phyloP scores from a whole-genome alignment of 139 green algal species.

The Haematococcus lacustris region DNA sequence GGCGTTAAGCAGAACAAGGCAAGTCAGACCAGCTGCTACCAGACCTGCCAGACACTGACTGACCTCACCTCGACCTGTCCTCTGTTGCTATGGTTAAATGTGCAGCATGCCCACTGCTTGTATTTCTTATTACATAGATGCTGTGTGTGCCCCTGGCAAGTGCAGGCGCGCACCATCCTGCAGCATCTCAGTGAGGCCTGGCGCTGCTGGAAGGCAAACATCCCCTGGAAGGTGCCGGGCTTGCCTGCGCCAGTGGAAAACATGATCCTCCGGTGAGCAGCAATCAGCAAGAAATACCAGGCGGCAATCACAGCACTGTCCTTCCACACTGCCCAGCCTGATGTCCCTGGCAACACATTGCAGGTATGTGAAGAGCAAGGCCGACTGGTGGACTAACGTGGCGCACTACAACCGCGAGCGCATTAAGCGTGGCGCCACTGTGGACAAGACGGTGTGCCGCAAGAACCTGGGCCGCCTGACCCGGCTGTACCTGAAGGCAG shows the following conservation, averaged over 20 bases:
- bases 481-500: conserved; percentile 91
- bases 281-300: too few relatives aligned
- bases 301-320: not conserved
- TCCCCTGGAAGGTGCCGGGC: conserved; percentile 96
- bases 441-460: conserved; percentile 99
- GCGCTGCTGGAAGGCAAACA: conserved; percentile 95
- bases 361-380: conserved; percentile 98
- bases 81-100: too few relatives aligned
- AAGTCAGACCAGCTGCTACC: too few relatives aligned
- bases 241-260: conserved; percentile 97
- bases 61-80: too few relatives aligned
- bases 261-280: conserved; percentile 92
- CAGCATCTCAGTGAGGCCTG: conserved; percentile 98
- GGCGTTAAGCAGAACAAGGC: conserved; percentile 71
- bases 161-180: conserved; percentile 95
- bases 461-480: conserved; percentile 99
- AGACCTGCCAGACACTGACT: too few relatives aligned
- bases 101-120: too few relatives aligned
- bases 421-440: conserved; percentile 94
- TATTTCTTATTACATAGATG: not conserved
- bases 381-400: conserved; percentile 99
- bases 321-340: not conserved
- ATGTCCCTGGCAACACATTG: not conserved
- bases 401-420: conserved; percentile 99
- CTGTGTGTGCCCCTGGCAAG: conserved; percentile 30